Evolutionary conservation across 139 green algal genomes (phyloP).

Genomic region (Tetraselmis striata): DNA sequence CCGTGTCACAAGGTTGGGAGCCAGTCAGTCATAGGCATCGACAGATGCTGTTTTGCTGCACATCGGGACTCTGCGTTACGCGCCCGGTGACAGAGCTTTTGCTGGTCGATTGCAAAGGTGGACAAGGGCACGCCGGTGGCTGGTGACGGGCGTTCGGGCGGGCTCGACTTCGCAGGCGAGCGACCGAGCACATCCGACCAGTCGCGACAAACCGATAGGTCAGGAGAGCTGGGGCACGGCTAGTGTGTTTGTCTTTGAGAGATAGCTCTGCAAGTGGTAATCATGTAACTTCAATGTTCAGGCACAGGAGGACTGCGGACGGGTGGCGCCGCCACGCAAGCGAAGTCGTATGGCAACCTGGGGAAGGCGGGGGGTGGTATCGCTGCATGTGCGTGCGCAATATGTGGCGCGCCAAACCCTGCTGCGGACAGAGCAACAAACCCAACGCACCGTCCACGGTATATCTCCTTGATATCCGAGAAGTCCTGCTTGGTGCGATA

Average conservation of each 20-base stretch:
- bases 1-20: not conserved
- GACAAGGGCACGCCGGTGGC: not conserved
- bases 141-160: not conserved
- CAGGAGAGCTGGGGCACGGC: not conserved
- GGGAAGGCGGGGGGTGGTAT: not conserved
- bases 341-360: not conserved
- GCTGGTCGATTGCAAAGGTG: not conserved
- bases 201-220: not conserved
- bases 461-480: not conserved
- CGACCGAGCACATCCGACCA: not conserved
- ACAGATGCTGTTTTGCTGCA: not conserved
- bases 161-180: too few relatives aligned
- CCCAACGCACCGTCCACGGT: not conserved
- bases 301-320: not conserved
- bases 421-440: too few relatives aligned
- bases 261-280: too few relatives aligned
- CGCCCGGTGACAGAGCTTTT: not conserved
- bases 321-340: too few relatives aligned
- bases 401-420: too few relatives aligned
- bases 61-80: not conserved
- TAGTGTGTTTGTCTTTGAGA: too few relatives aligned
- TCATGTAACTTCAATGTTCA: not conserved
- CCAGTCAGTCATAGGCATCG: not conserved
- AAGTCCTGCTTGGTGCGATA: not conserved
- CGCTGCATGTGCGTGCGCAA: not conserved